These are phyloP conservation scores for Euphorbia celastroides DNA, from an alignment of 441 rosid species.

Conservation along the genomic window DNA sequence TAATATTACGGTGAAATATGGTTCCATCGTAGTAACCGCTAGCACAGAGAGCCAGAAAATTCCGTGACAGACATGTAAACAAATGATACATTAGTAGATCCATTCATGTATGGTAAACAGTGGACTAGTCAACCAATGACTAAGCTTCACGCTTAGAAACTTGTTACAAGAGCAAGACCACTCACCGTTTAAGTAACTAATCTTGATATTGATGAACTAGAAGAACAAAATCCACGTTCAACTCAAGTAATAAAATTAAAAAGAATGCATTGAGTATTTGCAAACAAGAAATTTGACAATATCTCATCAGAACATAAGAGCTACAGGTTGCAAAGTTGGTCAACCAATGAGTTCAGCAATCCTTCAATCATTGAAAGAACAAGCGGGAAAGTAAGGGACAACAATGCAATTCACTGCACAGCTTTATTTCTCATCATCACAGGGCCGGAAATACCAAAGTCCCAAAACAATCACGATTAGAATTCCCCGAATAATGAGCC, in stretches of 20 bases:
- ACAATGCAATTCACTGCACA: no score
- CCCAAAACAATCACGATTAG: not conserved
- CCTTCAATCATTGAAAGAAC: no score
- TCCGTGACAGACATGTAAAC: slow-evolving; percentile 37
- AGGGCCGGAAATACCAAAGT: no score
- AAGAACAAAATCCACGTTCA: no score
- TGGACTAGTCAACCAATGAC: not conserved
- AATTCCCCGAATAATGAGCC: not conserved
- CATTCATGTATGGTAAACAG: not conserved
- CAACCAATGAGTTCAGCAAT: not conserved
- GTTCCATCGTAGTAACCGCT: slow-evolving; percentile 92
- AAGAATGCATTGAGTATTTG: not conserved
- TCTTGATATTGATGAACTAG: not conserved
- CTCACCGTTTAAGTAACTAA: not conserved
- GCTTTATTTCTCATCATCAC: no score
- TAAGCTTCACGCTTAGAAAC: not conserved
- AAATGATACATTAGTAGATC: not conserved
- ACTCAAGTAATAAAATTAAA: not conserved
- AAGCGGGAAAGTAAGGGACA: no score
- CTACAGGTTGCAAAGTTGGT: not conserved
- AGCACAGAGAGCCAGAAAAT: slow-evolving; percentile 84
- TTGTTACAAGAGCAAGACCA: slow-evolving; percentile 2
- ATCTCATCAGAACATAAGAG: not conserved
- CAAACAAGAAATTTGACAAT: not conserved
- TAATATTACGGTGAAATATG: slow-evolving; percentile 83